Evolutionary conservation across 305 asterid species (phyloP), one percentile per base, ranked within the genome.

Genomic region (Andrographis paniculata): DNA sequence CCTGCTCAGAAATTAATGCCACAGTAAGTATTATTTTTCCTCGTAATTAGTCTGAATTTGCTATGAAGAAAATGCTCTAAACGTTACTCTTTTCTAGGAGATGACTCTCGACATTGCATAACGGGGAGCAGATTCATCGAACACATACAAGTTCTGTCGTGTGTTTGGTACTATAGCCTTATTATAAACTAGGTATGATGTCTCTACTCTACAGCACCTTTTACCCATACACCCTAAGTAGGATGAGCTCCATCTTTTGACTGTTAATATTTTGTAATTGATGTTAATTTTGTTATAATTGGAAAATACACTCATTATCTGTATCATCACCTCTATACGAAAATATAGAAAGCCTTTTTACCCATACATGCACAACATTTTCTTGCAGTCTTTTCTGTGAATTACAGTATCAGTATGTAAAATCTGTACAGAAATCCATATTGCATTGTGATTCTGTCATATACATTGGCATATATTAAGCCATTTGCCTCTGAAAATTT

Each of bases 241-340:
- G 48, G 27, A 52, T 24, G 10, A 9, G 13, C 11, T 16, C 40
- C 4, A 7, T 20, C 41, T 1, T 40, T 20, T 30, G 36, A 5
- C 18, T 49, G 21, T 41, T 30, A 40, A 31, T 48, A 35, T 57
- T 27, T 58, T 31, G 52, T 42, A 14, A 21, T 16, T 58, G 20
- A 16, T 28, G 20, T 1, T 35, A 27, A 24, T 13, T 33, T 49
- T 24, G 30, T 24, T 24, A 24, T 24, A n/a, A n/a, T 24, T 24
- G 48, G 48, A 10, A 17, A 17, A 4, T 3, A 17, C 46, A 41
- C 8, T 20, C 6, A 9, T 20, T 1, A 44, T 13, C 17, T 44
- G 49, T 44, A 44, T 44, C 49, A 20, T 14, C 14, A 44, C n/a
- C 24, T 21, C 11, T n/a, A 3, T 21, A 20, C 11, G 11, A 44